A percentile compares a stretch with the other conserved stretches of the same genome.
Evolutionary conservation across 2,329 filamentous ascomycete genomes (phyloP).

Genomic region (Trichocomaceae sp.): DNA sequence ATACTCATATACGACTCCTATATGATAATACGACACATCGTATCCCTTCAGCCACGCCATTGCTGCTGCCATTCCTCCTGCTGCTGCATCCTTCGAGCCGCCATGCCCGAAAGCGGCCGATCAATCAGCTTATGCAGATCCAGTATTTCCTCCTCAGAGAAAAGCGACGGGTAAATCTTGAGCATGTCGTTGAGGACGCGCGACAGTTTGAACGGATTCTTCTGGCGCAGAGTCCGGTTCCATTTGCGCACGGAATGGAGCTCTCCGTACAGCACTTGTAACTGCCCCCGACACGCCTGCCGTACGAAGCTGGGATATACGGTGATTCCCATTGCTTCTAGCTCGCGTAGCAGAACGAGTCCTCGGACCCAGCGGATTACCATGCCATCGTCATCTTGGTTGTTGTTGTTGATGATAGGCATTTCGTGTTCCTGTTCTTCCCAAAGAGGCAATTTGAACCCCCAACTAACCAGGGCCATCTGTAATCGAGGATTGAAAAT

Average conservation of each 20-base stretch:
- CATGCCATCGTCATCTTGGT: conserved; percentile 17
- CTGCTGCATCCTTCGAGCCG: conserved; percentile 2
- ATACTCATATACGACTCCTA: conserved; percentile 2
- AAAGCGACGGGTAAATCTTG: conserved; percentile 29
- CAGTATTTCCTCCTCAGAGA: conserved; percentile 19
- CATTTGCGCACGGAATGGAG: conserved; percentile 24
- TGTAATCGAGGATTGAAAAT: conserved; percentile 42
- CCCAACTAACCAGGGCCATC: conserved; percentile 45
- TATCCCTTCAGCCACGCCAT: not conserved
- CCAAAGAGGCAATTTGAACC: conserved; percentile 34
- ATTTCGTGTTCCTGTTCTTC: conserved; percentile 12
- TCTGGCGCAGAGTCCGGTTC: conserved; percentile 31
- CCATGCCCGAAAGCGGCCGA: conserved; percentile 2
- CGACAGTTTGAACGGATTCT: conserved; percentile 29
- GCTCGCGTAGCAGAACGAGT: conserved; percentile 32
- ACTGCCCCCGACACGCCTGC: conserved; percentile 29
- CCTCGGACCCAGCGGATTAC: conserved; percentile 36
- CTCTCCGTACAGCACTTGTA: conserved; percentile 33
- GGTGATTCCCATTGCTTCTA: conserved; percentile 31
- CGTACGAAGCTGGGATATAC: conserved; percentile 26
- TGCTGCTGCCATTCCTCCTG: conserved; percentile 10
- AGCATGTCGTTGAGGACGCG: conserved; percentile 29
- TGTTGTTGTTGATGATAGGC: not conserved
- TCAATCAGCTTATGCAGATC: conserved; percentile 15
- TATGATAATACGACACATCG: too few species aligned